These are phyloP conservation scores for Pleurostoma richardsiae DNA, from an alignment of 2,329 filamentous ascomycete genomes.

Conservation along the genomic window DNA sequence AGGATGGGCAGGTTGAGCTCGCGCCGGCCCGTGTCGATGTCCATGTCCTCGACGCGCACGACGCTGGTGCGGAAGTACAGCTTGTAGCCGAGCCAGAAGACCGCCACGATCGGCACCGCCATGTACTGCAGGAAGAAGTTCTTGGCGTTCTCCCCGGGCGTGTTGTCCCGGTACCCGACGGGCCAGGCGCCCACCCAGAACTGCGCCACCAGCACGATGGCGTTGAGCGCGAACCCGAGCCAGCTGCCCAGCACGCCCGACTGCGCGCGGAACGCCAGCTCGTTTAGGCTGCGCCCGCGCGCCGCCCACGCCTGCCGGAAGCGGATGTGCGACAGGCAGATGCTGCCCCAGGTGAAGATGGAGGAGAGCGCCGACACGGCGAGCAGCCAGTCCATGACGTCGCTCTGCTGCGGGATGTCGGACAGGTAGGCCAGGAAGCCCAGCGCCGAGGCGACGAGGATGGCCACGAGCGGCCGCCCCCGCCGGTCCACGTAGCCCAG, in stretches of 20 bases:
- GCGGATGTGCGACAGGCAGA: constrained; percentile 87
- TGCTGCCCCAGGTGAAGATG: constrained; percentile 77
- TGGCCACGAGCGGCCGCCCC: constrained; percentile 73
- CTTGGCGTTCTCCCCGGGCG: constrained; percentile 40
- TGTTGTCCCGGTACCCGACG: constrained; percentile 48
- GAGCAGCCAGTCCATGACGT: constrained; percentile 75
- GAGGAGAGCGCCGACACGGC: constrained; percentile 68
- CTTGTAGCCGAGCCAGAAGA: constrained; percentile 73
- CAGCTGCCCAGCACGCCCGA: constrained; percentile 76
- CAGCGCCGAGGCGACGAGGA: constrained; percentile 59
- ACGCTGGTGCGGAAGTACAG: constrained; percentile 65
- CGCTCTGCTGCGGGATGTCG: constrained; percentile 51
- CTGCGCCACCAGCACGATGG: constrained; percentile 72
- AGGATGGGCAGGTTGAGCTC: constrained; percentile 79
- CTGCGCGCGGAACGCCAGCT: constrained; percentile 78
- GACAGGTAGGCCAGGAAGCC: constrained; percentile 77
- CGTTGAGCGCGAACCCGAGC: constrained; percentile 71
- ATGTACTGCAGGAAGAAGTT: constrained; percentile 73
- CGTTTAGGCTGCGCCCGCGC: constrained; percentile 64
- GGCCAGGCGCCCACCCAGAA: constrained; percentile 86
- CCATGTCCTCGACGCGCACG: constrained; percentile 70
- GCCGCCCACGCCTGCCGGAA: constrained; percentile 77
- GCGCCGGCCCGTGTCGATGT: constrained; percentile 77
- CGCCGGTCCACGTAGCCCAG: constrained; percentile 78
- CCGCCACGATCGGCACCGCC: constrained; percentile 61